phyloP scores from a whole-genome alignment of 768 basidiomycete species.

The Leccinum incarnatum region DNA sequence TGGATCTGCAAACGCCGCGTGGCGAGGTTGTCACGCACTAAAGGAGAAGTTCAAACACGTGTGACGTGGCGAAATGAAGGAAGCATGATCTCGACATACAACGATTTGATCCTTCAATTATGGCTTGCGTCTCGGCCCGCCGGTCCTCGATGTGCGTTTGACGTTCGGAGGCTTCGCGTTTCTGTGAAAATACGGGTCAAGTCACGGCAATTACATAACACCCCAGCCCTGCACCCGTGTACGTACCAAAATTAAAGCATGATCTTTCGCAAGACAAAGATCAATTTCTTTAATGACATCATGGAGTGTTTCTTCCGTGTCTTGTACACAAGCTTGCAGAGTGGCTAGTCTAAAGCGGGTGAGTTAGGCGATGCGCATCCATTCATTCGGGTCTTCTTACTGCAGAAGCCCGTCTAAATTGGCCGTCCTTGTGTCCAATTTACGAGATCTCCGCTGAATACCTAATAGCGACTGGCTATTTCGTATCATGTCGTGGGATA shows the following conservation, averaged over 20 bases:
- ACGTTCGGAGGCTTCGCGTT: slow-evolving; percentile 66
- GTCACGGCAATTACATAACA: slow-evolving; percentile 27
- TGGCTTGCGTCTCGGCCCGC: slow-evolving; percentile 39
- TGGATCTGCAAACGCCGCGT: slow-evolving; percentile 43
- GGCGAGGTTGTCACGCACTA: slow-evolving; percentile 45
- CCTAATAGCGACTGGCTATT: slow-evolving; percentile 13
- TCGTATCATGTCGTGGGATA: slow-evolving; percentile 21
- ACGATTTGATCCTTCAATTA: slow-evolving; percentile 43
- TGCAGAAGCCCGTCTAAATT: slow-evolving; percentile 68
- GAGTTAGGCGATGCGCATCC: slow-evolving; percentile 1
- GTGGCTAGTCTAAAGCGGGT: slow-evolving; percentile 44
- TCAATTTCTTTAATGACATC: slow-evolving; percentile 50
- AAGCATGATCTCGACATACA: slow-evolving; percentile 39
- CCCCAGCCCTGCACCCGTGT: slow-evolving; percentile 3
- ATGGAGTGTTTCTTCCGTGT: slow-evolving; percentile 47
- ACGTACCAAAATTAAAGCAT: slow-evolving; percentile 39
- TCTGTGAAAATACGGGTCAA: slow-evolving; percentile 40
- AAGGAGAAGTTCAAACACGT: slow-evolving; percentile 11
- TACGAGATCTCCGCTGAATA: slow-evolving; percentile 25
- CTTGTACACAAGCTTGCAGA: slow-evolving; percentile 50
- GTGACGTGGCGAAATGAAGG: slow-evolving; percentile 19
- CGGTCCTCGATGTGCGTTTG: slow-evolving; percentile 53
- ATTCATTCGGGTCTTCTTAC: slow-evolving; percentile 40
- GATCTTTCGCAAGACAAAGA: slow-evolving; percentile 43
- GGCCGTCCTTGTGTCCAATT: slow-evolving; percentile 43